Evolutionary conservation across 129 eudicot genomes (phyloP).

Genomic region (Chrysanthemum seticuspe): DNA sequence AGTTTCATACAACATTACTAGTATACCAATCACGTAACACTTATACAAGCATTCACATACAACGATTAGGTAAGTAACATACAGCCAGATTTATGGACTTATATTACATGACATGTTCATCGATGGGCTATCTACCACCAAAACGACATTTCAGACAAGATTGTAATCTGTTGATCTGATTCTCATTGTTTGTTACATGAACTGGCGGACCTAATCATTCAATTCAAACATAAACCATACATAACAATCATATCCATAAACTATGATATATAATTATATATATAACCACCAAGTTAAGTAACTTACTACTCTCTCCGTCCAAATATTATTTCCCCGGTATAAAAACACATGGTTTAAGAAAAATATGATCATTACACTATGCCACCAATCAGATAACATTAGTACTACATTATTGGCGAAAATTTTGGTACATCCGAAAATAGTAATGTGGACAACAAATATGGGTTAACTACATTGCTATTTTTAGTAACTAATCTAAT

Average conservation of each 20-base stretch:
- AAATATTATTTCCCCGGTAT: too few relatives aligned
- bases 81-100: not conserved
- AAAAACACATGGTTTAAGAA: too few relatives aligned
- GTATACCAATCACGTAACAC: not conserved
- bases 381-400: too few relatives aligned
- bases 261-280: not conserved
- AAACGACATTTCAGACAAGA: not conserved
- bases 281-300: slow-evolving; percentile 14
- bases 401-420: too few relatives aligned
- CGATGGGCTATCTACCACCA: not conserved
- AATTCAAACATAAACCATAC: not conserved
- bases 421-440: too few relatives aligned
- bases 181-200: not conserved
- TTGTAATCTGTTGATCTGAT: not conserved
- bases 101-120: not conserved
- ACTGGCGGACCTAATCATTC: not conserved
- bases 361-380: too few relatives aligned
- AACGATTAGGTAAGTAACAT: not conserved
- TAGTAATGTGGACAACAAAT: too few relatives aligned
- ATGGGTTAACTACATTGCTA: slow-evolving; percentile 7
- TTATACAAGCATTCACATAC: not conserved
- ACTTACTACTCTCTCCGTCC: not conserved
- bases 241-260: slow-evolving; percentile 18
- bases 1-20: not conserved
- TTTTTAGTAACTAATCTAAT: not conserved